Conservation (phyloP, 306 rosid genomes). For the Aeschynomene evenia region DNA sequence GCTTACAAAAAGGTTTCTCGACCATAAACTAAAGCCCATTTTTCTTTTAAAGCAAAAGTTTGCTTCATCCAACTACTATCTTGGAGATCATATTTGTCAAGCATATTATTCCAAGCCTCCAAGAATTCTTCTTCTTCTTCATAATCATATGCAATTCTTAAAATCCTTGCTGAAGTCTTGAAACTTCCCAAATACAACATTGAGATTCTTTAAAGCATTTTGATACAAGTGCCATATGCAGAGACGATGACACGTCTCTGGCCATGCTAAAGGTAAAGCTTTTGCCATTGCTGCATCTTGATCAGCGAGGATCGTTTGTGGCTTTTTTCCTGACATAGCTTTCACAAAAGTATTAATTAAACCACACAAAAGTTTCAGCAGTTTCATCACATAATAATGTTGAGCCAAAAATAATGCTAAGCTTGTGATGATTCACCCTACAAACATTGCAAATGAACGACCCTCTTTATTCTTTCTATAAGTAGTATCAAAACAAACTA, state of each 20-base stretch:
- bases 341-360: not conserved
- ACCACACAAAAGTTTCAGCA: not conserved
- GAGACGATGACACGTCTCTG: not conserved
- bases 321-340: not conserved
- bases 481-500: not conserved
- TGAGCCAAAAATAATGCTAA: not conserved
- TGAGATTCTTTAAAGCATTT: not conserved
- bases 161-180: not conserved
- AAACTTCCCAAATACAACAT: not conserved
- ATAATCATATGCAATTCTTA: not conserved
- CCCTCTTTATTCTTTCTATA: not conserved
- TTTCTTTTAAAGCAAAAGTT: not conserved
- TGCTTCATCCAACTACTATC: too few relatives aligned
- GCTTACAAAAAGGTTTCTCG: too few relatives aligned
- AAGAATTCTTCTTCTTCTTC: not conserved
- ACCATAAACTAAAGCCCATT: constrained; percentile 1
- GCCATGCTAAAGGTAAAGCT: not conserved
- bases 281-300: not conserved
- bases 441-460: not conserved
- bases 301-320: not conserved
- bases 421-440: not conserved
- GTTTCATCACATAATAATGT: not conserved
- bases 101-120: too few relatives aligned
- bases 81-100: too few relatives aligned
- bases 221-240: not conserved